Evolutionary conservation across 2,329 filamentous ascomycete genomes (phyloP).

Genomic region (Albifimbria verrucaria): DNA sequence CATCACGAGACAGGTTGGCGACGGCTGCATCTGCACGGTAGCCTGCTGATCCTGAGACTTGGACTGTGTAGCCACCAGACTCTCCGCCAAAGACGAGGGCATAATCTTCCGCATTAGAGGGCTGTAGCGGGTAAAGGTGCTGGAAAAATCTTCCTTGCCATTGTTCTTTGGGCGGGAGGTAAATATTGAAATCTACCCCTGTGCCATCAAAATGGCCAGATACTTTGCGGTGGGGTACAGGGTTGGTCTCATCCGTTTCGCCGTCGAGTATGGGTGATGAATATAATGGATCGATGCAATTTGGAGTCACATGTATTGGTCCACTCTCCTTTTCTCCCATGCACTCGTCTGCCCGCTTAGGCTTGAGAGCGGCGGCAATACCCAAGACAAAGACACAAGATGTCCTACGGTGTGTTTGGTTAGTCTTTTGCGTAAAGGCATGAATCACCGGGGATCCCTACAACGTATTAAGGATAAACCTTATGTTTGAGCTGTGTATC

Average conservation of each 20-base stretch:
- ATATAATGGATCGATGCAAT: slow-evolving; percentile 13
- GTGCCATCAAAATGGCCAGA: slow-evolving; percentile 14
- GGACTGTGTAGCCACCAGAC: slow-evolving; percentile 16
- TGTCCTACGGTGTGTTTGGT: too few relatives aligned
- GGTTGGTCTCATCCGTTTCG: slow-evolving; percentile 5
- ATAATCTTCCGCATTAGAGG: slow-evolving; percentile 7
- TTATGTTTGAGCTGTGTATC: too few relatives aligned
- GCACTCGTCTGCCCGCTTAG: not conserved
- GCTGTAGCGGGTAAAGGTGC: slow-evolving; percentile 12
- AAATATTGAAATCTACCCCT: slow-evolving; percentile 16
- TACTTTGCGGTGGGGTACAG: slow-evolving; percentile 11
- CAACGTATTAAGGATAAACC: too few relatives aligned
- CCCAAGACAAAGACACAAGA: not conserved
- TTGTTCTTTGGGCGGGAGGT: slow-evolving; percentile 11
- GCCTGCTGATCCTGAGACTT: slow-evolving; percentile 8
- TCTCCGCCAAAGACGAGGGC: slow-evolving; percentile 12
- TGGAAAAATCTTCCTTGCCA: slow-evolving; percentile 18
- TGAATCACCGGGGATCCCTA: too few relatives aligned
- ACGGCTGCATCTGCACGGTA: slow-evolving; percentile 18
- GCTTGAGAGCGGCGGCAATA: not conserved
- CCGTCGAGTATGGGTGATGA: slow-evolving; percentile 7
- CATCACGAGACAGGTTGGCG: slow-evolving; percentile 12
- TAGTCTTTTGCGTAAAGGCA: too few relatives aligned
- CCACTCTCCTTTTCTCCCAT: not conserved
- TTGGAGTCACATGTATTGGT: slow-evolving; percentile 3